Evolutionary conservation across 371 early-diverging fungal genomes (phyloP).

Genomic region (Mucor sp.): DNA sequence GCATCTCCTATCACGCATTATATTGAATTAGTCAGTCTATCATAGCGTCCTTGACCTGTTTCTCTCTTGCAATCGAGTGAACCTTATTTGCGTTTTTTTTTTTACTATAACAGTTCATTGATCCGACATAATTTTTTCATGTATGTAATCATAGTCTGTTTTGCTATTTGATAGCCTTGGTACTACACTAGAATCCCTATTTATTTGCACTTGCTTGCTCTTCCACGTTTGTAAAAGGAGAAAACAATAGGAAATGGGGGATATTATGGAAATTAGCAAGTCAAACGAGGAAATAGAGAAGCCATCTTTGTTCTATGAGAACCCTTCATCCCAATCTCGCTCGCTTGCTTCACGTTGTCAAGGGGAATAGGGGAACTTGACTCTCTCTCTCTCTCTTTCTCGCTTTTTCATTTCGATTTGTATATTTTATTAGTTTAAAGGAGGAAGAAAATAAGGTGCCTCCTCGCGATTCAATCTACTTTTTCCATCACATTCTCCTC

Average conservation of each 20-base stretch:
- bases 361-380: not conserved
- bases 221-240: constrained; percentile 9
- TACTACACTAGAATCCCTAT: not conserved
- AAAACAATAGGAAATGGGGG: not conserved
- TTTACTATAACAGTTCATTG: not conserved
- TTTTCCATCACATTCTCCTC: not conserved
- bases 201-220: not conserved
- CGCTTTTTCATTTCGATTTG: constrained; percentile 4
- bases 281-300: not conserved
- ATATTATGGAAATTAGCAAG: not conserved
- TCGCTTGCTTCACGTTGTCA: not conserved
- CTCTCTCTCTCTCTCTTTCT: not conserved
- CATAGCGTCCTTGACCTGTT: not conserved
- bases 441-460: not conserved
- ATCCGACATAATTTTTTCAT: constrained; percentile 2
- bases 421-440: not conserved
- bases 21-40: not conserved
- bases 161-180: not conserved
- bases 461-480: not conserved
- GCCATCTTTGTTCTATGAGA: not conserved
- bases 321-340: not conserved
- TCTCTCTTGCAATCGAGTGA: not conserved
- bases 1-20: not conserved
- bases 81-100: not conserved
- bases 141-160: not conserved